Conservation (phyloP, 2,329 filamentous ascomycete genomes). For the Emergomyces pasteurianus region DNA sequence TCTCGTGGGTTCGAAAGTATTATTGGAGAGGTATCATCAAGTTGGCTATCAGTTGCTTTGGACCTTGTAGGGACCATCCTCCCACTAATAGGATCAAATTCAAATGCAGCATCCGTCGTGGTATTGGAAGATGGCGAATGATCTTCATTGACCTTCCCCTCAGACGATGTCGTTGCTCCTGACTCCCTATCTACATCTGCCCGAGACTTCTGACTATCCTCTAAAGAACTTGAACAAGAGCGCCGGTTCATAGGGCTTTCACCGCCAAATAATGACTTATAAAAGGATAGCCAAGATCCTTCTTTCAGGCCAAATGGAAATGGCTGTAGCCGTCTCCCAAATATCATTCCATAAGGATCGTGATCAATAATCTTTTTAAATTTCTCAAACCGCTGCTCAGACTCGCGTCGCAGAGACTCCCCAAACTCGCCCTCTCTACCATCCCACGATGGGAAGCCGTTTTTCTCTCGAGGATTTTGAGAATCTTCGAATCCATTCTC, state of each 20-base stretch:
- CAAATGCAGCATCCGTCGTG: constrained; percentile 10
- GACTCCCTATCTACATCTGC: not conserved
- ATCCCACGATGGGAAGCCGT: not conserved
- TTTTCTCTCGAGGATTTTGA: not conserved
- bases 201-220: not conserved
- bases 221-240: not conserved
- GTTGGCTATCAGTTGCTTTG: not conserved
- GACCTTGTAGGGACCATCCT: constrained; percentile 23
- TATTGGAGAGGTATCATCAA: not conserved
- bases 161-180: not conserved
- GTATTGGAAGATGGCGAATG: not conserved
- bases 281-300: constrained; percentile 20
- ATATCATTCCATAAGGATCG: constrained; percentile 31
- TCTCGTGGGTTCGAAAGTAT: not conserved
- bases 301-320: constrained; percentile 13
- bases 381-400: constrained; percentile 23
- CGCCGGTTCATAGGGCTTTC: not conserved
- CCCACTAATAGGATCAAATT: constrained; percentile 33
- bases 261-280: constrained; percentile 18
- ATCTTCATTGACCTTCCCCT: constrained; percentile 4
- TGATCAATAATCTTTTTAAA: constrained; percentile 24
- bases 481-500: not conserved
- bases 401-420: not conserved
- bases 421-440: not conserved
- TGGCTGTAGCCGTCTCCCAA: constrained; percentile 24